These are phyloP conservation scores for Drechslera avenae DNA, from an alignment of 2,329 filamentous ascomycete genomes.

Conservation along the genomic window DNA sequence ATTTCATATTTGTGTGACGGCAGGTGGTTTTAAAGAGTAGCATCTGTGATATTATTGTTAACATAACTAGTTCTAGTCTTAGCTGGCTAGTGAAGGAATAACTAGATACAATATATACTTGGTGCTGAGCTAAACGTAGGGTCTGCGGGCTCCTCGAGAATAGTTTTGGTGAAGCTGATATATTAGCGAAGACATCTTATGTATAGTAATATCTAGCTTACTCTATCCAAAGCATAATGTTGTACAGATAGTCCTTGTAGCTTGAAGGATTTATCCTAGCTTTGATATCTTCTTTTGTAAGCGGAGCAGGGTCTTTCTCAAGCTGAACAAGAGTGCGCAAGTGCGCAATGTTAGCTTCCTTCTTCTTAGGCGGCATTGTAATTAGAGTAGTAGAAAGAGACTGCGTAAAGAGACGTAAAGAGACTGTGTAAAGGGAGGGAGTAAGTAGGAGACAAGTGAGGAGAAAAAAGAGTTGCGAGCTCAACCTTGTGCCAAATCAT, in stretches of 20 bases:
- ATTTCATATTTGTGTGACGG: too few relatives aligned
- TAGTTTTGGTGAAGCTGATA: neutral
- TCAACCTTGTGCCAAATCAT: neutral
- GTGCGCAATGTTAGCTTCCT: neutral
- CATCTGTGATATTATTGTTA: too few relatives aligned
- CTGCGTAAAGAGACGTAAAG: neutral
- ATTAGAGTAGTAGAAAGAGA: neutral
- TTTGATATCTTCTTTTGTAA: slow-evolving; percentile 1
- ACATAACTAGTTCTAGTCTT: too few relatives aligned
- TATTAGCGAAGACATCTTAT: neutral
- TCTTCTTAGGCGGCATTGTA: slow-evolving; percentile 3
- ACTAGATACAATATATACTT: neutral
- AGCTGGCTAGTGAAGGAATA: too few relatives aligned
- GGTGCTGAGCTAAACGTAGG: neutral
- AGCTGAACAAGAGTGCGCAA: slow-evolving; percentile 4
- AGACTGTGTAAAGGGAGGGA: neutral
- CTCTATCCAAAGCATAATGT: neutral
- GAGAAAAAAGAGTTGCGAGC: neutral
- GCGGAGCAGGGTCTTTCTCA: slow-evolving; percentile 1
- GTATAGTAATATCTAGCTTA: neutral
- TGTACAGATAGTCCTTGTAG: neutral
- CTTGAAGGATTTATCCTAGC: slow-evolving; percentile 4
- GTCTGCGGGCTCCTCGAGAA: neutral
- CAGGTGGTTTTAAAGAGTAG: too few relatives aligned
- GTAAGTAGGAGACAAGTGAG: neutral